Conservation (phyloP, 345 rosid genomes). For the Bruguiera parviflora region DNA sequence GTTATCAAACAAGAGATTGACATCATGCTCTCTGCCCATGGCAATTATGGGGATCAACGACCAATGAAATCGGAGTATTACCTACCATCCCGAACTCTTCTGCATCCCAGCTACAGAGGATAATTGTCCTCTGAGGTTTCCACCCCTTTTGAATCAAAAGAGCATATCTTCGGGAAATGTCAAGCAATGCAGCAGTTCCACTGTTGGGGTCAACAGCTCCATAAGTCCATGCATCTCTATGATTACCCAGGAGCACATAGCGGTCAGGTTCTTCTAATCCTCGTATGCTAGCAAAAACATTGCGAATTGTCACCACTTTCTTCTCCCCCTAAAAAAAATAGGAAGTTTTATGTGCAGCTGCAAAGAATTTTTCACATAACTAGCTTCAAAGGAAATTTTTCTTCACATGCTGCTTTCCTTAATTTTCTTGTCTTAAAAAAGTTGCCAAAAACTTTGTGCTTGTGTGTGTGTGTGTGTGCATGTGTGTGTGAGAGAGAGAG, state of each 20-base stretch:
- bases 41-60: neutral
- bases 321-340: constrained; percentile 57
- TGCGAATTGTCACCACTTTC: constrained; percentile 51
- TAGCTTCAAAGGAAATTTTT: neutral
- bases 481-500: too few species aligned
- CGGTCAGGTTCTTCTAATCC: constrained; percentile 80
- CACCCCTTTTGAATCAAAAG: constrained; percentile 65
- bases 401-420: neutral
- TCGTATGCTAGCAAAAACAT: constrained; percentile 65
- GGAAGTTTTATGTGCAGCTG: neutral
- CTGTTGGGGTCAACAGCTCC: constrained; percentile 99
- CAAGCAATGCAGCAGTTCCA: constrained; percentile 93
- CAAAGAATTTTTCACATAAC: constrained; percentile 6
- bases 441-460: neutral
- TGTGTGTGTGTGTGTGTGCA: too few species aligned
- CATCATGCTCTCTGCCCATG: neutral
- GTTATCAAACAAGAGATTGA: neutral
- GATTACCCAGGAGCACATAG: constrained; percentile 84
- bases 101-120: constrained; percentile 94
- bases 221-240: constrained; percentile 96
- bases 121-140: constrained; percentile 84
- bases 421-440: neutral
- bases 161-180: constrained; percentile 70
- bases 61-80: constrained; percentile 23
- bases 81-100: constrained; percentile 99